Conservation (phyloP, 805 yeast genomes). For the Ogataea haglerorum region DNA sequence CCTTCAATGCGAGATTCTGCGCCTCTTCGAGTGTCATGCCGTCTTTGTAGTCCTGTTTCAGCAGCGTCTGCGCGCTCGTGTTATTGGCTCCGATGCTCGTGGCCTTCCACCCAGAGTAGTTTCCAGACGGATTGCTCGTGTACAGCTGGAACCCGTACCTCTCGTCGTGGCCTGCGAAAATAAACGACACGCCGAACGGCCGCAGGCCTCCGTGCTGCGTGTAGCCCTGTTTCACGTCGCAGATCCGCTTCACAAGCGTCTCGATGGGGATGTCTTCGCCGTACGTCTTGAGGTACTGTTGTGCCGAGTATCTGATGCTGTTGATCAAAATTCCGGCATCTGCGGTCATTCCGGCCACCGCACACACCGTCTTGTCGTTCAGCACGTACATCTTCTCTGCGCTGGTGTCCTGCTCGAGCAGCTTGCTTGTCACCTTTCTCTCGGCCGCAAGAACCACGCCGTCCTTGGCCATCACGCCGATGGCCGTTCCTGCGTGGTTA, state of each 20-base stretch:
- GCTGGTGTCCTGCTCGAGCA: slow-evolving; percentile 88
- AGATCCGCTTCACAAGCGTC: slow-evolving; percentile 77
- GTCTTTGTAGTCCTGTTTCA: slow-evolving; percentile 92
- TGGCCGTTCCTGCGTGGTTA: slow-evolving; percentile 78
- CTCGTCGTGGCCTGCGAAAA: slow-evolving; percentile 94
- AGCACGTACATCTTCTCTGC: slow-evolving; percentile 89
- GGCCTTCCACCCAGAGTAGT: slow-evolving; percentile 98
- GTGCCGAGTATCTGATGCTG: slow-evolving; percentile 82
- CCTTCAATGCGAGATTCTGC: slow-evolving; percentile 82
- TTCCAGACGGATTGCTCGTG: slow-evolving; percentile 96
- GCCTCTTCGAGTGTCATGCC: slow-evolving; percentile 73
- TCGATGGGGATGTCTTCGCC: slow-evolving; percentile 95
- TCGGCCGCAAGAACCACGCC: slow-evolving; percentile 98
- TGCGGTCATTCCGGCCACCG: slow-evolving; percentile 97
- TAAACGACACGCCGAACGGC: slow-evolving; percentile 96
- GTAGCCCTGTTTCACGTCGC: slow-evolving; percentile 95
- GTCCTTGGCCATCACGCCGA: slow-evolving; percentile 70
- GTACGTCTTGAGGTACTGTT: slow-evolving; percentile 77
- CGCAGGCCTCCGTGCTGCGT: slow-evolving; percentile 98
- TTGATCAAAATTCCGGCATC: slow-evolving; percentile 91
- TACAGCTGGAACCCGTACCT: slow-evolving; percentile 85
- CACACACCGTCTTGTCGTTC: slow-evolving; percentile 69
- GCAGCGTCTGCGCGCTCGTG: slow-evolving; percentile 90
- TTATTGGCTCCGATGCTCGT: slow-evolving; percentile 96
- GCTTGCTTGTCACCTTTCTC: slow-evolving; percentile 87